phyloP scores from a whole-genome alignment of 306 rosid species.

The Dryas alaskensis region DNA sequence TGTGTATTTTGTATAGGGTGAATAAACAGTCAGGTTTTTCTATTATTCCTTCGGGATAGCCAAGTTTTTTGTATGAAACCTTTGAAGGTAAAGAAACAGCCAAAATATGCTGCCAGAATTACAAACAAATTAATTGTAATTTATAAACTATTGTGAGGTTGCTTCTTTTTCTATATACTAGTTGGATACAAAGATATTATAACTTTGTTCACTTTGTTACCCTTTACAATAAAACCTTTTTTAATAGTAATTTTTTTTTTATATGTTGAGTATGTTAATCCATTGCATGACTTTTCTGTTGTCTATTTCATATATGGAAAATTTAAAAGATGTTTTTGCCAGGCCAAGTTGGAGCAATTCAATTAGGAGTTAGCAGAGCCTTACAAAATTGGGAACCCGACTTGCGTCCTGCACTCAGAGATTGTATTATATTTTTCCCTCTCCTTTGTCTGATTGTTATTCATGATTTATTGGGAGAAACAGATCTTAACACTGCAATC shows the following conservation, averaged over 20 bases:
- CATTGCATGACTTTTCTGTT: not conserved
- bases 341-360: slow-evolving; percentile 99
- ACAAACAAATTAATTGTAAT: not conserved
- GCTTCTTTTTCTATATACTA: not conserved
- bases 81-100: not conserved
- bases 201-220: not conserved
- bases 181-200: not conserved
- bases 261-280: not conserved
- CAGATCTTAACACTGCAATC: not conserved
- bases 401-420: slow-evolving; percentile 74
- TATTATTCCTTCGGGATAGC: not conserved
- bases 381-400: slow-evolving; percentile 97
- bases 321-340: slow-evolving; percentile 18
- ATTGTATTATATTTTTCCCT: slow-evolving; percentile 37
- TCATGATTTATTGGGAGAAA: not conserved
- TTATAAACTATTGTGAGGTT: not conserved
- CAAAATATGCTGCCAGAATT: not conserved
- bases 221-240: not conserved
- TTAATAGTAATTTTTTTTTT: not conserved
- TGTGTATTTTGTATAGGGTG: not conserved
- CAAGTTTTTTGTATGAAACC: not conserved
- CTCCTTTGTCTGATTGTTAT: not conserved
- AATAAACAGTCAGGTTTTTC: not conserved
- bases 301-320: not conserved
- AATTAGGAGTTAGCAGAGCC: slow-evolving; percentile 87